Evolutionary conservation across 1,284 basidiomycete species (phyloP), one percentile per base, ranked within the genome.

Genomic region (Microbotryomycetes sp.): DNA sequence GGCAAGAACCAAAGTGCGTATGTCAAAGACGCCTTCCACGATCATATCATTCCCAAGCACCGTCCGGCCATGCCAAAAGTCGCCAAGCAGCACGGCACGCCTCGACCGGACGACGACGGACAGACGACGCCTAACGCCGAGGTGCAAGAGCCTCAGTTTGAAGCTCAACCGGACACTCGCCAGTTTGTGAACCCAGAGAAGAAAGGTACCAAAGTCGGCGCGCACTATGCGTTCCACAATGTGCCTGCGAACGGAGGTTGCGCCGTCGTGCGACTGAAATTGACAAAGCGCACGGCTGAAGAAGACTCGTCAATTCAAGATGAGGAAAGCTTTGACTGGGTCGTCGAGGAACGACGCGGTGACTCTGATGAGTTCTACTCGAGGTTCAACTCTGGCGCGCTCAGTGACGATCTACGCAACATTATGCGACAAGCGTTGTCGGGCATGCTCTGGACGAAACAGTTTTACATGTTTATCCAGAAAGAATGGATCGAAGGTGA

Each of bases 401-500:
- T 94, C 73, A 88, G 83, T 67, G 91, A 96, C 64, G 94, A 98
- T 77, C 79, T 97, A 73, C 86, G 85, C 75, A 92, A 92, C 76
- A 89, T 98, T 73, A 96, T 92, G 91, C 82, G 94, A 62, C 94
- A 97, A 76, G 94, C 92, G n/a, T 78, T 97, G 41, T 86, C 85
- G 24, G 94, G 94, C n/a, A 97, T 98, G 94, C 78, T 98, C 57
- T 97, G 94, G 92, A 93, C 89, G 57, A 98, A 97, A 79, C 94
- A 97, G 73, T 91, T 85, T 77, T 98, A 97, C 78, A 83, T 89
- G 75, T 97, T 94, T 76, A 85, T 97, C 65, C 93, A 97, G 76
- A 88, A 89, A 72, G 89, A 96, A 67, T 98, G 94, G 94, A 81
- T 94, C 60, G 83, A 89, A 62, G 94, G 94, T 54, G 94, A 98